Evolutionary conservation across 2,329 filamentous ascomycete genomes (phyloP).

Genomic region (Aschersonia sp.): DNA sequence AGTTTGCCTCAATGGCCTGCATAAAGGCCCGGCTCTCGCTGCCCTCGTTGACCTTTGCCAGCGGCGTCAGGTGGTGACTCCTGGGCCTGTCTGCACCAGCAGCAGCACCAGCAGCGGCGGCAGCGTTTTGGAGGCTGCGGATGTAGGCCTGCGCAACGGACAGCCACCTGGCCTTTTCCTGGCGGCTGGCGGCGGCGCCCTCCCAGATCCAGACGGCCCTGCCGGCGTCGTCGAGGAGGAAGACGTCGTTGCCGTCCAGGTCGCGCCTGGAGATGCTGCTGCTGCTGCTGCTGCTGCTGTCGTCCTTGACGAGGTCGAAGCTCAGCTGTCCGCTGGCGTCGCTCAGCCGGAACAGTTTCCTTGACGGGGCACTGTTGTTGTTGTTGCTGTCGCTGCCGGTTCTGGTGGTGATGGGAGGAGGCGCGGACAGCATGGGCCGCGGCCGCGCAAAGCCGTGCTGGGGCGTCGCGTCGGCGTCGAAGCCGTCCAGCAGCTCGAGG

Average conservation of each 20-base stretch:
- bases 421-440: constrained; percentile 15
- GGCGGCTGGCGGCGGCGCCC: constrained; percentile 39
- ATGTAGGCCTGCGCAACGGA: constrained; percentile 43
- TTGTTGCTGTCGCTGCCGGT: constrained; percentile 10
- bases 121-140: constrained; percentile 21
- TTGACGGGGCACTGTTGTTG: constrained; percentile 3
- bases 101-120: too few relatives aligned
- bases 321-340: constrained; percentile 42
- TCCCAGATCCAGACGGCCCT: constrained; percentile 52
- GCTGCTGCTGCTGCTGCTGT: constrained; percentile 5
- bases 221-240: constrained; percentile 44
- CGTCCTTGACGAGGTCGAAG: constrained; percentile 45
- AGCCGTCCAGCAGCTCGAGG: constrained; percentile 39
- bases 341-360: constrained; percentile 46
- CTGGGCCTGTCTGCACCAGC: constrained; percentile 1
- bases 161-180: constrained; percentile 47
- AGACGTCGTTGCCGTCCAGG: constrained; percentile 45
- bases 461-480: constrained; percentile 15
- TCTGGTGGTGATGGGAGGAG: neutral
- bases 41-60: constrained; percentile 43
- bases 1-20: constrained; percentile 22
- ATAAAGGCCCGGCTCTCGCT: constrained; percentile 39
- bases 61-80: constrained; percentile 27
- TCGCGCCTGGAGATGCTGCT: constrained; percentile 27
- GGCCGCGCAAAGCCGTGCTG: constrained; percentile 23